Evolutionary conservation across 306 rosid genomes (phyloP).

Genomic region (Begonia masoniana): DNA sequence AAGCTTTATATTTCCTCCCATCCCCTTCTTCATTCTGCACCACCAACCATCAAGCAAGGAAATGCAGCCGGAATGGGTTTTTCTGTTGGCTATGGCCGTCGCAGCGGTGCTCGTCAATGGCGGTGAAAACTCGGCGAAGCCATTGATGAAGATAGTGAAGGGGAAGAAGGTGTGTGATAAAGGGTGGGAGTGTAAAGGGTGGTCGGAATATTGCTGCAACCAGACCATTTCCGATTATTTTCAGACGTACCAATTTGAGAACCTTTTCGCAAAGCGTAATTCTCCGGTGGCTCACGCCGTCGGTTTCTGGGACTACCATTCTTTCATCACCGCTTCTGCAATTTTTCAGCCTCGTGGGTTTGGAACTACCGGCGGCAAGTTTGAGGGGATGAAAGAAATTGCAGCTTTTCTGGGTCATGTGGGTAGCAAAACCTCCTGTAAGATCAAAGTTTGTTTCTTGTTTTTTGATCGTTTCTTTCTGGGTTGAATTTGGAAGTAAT

Average conservation of each 20-base stretch:
- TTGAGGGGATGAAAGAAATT: conserved; percentile 62
- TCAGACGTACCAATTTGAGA: conserved; percentile 74
- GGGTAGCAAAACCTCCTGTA: conserved; percentile 76
- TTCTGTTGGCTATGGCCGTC: conserved; percentile 19
- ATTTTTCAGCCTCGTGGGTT: conserved; percentile 60
- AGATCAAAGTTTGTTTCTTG: conserved; percentile 1
- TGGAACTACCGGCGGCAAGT: conserved; percentile 77
- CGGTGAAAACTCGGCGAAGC: conserved; percentile 18
- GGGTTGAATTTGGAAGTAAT: not conserved
- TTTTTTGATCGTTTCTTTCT: not conserved
- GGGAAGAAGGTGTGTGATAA: conserved; percentile 69
- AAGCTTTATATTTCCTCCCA: conserved; percentile 7
- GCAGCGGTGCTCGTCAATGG: conserved; percentile 11
- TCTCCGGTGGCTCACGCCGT: conserved; percentile 72
- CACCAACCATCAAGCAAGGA: not conserved
- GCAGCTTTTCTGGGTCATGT: conserved; percentile 88
- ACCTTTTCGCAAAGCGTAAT: conserved; percentile 65
- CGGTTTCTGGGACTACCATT: conserved; percentile 83
- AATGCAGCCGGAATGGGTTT: conserved; percentile 38
- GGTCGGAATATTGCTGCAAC: conserved; percentile 72
- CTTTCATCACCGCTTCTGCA: conserved; percentile 68
- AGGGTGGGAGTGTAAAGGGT: conserved; percentile 86
- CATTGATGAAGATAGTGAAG: conserved; percentile 49
- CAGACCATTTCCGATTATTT: conserved; percentile 62
- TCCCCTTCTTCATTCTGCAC: conserved; percentile 4